These are phyloP conservation scores for Tolypocladium guangdongense DNA, from an alignment of 2,329 filamentous ascomycete genomes.

Conservation along the genomic window DNA sequence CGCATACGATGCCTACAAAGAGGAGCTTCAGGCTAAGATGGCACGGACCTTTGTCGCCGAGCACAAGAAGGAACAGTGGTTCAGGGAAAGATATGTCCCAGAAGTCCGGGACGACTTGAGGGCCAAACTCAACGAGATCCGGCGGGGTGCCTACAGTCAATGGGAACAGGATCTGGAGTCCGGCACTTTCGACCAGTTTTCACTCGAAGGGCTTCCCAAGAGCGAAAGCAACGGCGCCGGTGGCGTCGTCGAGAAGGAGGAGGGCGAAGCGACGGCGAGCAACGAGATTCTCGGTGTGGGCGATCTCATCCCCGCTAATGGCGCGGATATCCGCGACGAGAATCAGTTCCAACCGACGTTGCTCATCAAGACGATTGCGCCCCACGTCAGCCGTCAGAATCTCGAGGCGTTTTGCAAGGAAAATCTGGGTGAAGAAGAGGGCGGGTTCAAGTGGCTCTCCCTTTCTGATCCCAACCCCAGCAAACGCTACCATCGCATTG, in stretches of 20 bases:
- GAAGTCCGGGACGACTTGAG: conserved; percentile 70
- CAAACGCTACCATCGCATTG: conserved; percentile 94
- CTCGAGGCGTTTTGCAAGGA: conserved; percentile 92
- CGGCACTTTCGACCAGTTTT: conserved; percentile 88
- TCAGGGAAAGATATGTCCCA: conserved; percentile 84
- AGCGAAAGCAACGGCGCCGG: conserved; percentile 81
- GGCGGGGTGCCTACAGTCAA: conserved; percentile 66
- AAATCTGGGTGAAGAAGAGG: conserved; percentile 80
- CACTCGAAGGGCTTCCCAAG: conserved; percentile 87
- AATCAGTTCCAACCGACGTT: conserved; percentile 81
- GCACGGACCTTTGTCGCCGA: conserved; percentile 80
- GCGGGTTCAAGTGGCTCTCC: conserved; percentile 91
- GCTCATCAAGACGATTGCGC: conserved; percentile 95
- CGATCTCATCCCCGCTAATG: conserved; percentile 73
- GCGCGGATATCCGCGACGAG: conserved; percentile 82
- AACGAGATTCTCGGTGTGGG: conserved; percentile 90
- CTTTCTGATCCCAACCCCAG: conserved; percentile 93
- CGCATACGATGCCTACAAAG: conserved; percentile 56
- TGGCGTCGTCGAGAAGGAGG: conserved; percentile 83
- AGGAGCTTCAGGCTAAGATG: conserved; percentile 64
- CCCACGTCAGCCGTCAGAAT: conserved; percentile 87
- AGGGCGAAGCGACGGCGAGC: conserved; percentile 82
- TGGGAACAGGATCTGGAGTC: conserved; percentile 83
- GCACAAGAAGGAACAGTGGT: conserved; percentile 96
- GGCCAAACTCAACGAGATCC: conserved; percentile 66